Base-by-base conservation (phyloP, 2,329 filamentous ascomycete genomes). In the Thelonectria blattea region DNA sequence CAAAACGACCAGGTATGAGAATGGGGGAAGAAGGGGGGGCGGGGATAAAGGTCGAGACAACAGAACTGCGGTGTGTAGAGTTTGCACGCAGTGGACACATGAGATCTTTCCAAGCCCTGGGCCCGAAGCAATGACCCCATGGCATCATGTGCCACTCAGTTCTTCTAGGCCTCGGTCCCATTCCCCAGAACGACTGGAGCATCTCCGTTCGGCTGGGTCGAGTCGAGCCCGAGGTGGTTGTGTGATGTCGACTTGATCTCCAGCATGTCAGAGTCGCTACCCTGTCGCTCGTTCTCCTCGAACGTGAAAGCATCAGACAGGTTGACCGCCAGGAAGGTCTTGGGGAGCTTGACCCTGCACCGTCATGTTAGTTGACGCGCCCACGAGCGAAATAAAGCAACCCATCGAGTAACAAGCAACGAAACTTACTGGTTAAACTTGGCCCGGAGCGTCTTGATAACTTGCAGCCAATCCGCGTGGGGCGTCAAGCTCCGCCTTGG, bases 401-500 rank as follows among this genome's bases (percentile, higher is more conserved):
- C 22, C 39, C 48, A 39, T 56, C 7, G 58, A 43, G 54, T 41
- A 50, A 22, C 49, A 30, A n/a, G 8, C 27, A 30, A 30, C 27
- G 6, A 30, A 60, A 82, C 90, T 80, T 83, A 94, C 91, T 93
- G 93, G 73, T 97, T 91, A 73, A 99, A 98, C 72, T 97, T 98
- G 51, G 91, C 94, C 66, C 93, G 88, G 65, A 99, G 80, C 2
- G 93, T 98, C 78, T 97, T 93, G 67, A 99, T 91, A n/a, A 99
- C 91, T 70, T 94, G 87, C 78, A 96, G 94, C 94, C 95, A 99
- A 75, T 99, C 92, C 39, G 88, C 88, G 77, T 99, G 96, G 3
- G 91, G 86, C 3, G 94, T 98, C 70, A 99, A 80, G 73, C 92
- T 96, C 63, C 95, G 85, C 64, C 93, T 84, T n/a, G 92, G 93